phyloP scores from a whole-genome alignment of 768 basidiomycete species.

The Naganishia vaughanmartiniae region DNA sequence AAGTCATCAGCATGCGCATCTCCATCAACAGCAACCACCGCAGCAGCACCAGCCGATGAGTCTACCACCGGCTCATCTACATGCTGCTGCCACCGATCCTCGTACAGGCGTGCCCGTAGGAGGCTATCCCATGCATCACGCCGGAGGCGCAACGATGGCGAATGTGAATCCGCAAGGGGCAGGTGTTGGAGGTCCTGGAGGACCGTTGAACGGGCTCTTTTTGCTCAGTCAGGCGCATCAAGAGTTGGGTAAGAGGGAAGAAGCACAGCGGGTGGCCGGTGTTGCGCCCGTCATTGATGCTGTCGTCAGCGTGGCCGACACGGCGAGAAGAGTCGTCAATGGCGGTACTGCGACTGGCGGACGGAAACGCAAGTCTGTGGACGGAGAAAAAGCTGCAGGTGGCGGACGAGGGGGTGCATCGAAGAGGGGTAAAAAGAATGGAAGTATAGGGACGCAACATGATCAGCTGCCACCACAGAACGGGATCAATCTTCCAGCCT shows the following conservation, averaged over 20 bases:
- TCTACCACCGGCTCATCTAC: constrained; percentile 31
- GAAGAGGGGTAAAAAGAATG: constrained; percentile 43
- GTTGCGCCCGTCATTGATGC: not conserved
- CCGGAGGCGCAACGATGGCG: constrained; percentile 2
- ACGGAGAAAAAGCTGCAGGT: constrained; percentile 12
- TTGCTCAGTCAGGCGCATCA: constrained; percentile 92
- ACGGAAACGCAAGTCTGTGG: constrained; percentile 44
- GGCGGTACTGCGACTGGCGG: constrained; percentile 25
- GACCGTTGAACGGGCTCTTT: constrained; percentile 82
- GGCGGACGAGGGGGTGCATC: constrained; percentile 10
- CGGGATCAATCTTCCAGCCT: constrained; percentile 16
- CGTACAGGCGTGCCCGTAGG: not conserved
- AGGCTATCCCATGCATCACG: constrained; percentile 4
- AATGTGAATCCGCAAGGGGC: constrained; percentile 12
- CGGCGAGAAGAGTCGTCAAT: not conserved
- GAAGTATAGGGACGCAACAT: constrained; percentile 1
- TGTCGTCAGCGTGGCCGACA: not conserved
- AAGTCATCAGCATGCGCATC: constrained; percentile 31
- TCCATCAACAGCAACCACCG: constrained; percentile 1
- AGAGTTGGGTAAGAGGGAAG: constrained; percentile 92
- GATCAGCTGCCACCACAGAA: constrained; percentile 22
- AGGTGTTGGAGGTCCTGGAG: constrained; percentile 41
- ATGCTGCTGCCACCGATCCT: constrained; percentile 7
- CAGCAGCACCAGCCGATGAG: constrained; percentile 24
- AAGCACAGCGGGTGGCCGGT: constrained; percentile 54